Evolutionary conservation across 208 protist genomes (phyloP), one percentile per base, ranked within the genome.

Genomic region (Giardia duodenalis): DNA sequence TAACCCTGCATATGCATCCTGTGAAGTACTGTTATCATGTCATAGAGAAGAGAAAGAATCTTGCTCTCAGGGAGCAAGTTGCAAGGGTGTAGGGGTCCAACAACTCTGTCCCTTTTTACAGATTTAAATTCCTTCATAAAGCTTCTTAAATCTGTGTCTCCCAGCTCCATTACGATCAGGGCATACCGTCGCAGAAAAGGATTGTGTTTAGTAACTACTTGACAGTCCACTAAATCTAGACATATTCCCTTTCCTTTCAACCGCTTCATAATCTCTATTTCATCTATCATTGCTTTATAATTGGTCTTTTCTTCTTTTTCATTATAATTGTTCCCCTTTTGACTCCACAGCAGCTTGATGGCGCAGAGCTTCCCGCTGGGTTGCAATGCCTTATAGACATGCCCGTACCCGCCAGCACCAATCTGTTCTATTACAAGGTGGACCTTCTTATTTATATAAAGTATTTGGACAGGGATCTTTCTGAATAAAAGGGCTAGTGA

Each of bases 111-210:
- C 10, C 30, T 39, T 76, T 30, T 76, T 47, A 2, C 1, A 2
- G 1, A n/a, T n/a, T n/a, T 91, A 47, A 43, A 47, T n/a, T 91
- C 1, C 1, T 47, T 0, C 44, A 91, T 47, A 4, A 47, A 48
- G 10, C 1, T 46, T 2, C 44, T 3, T 45, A 91, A n/a, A n/a
- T 91, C 88, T 47, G n/a, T 48, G 1, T 91, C 88, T 1, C 88
- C 88, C 44, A 91, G n/a, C 88, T 91, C 2, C 2, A 91, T 3
- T n/a, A 91, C 88, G 45, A 91, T 91, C n/a, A 47, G 4, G 2
- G 43, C 88, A 1, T n/a, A n/a, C n/a, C n/a, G n/a, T n/a, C n/a
- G n/a, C 57, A 76, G 10, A 39, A 10, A 10, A 30, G 19, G 19
- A 76, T 76, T 30, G 19, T 91, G 4, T 48, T 19, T 46, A 48